A percentile compares a stretch with the other conserved stretches of the same genome.
Conservation (phyloP, 2,329 filamentous ascomycete genomes). For the Karstenula rhodostoma region DNA sequence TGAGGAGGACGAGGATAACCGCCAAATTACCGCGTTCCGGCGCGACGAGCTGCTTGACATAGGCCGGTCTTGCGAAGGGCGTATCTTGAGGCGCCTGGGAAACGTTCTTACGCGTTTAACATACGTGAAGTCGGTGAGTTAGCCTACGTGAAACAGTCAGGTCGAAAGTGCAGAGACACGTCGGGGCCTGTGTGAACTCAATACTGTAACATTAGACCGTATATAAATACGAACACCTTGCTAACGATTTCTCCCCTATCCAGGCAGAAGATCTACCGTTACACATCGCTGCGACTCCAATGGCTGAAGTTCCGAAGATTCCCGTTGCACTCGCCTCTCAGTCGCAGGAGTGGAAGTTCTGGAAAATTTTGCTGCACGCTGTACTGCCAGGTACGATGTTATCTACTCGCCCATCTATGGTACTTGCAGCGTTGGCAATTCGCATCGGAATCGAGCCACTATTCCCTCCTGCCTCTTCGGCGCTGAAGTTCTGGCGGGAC, state of each 20-base stretch:
- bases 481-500: constrained; percentile 53
- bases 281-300: constrained; percentile 48
- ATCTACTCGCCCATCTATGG: constrained; percentile 53
- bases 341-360: constrained; percentile 53
- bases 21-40: constrained; percentile 49
- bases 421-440: constrained; percentile 59
- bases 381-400: constrained; percentile 61
- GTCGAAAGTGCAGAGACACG: no score
- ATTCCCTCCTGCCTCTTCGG: constrained; percentile 50
- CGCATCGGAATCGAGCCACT: constrained; percentile 58
- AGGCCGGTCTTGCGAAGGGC: constrained; percentile 59
- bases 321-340: constrained; percentile 53
- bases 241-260: no score
- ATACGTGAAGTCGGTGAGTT: constrained; percentile 47
- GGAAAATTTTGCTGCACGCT: constrained; percentile 59
- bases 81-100: constrained; percentile 58
- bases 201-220: no score
- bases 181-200: no score
- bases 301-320: constrained; percentile 52
- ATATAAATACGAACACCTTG: no score
- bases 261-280: constrained; percentile 52
- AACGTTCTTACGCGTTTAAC: constrained; percentile 58
- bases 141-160: background rate
- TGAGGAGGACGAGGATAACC: constrained; percentile 30
- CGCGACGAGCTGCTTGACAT: constrained; percentile 61